A percentile compares a stretch with the other conserved stretches of the same genome.
phyloP scores from a whole-genome alignment of 441 rosid species.

The Bruguiera hainesii region DNA sequence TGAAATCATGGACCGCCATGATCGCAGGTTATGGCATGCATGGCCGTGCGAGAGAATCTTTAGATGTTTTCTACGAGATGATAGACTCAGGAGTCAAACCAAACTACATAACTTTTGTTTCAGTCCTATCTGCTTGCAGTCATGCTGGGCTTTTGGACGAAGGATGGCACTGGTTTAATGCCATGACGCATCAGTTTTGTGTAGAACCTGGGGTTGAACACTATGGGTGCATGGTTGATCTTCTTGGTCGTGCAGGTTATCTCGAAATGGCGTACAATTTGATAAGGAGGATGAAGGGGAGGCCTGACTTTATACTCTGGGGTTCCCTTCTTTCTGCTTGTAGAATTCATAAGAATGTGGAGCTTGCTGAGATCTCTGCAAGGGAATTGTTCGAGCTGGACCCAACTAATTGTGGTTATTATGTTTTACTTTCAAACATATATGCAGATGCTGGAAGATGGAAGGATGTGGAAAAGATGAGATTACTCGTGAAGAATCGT shows the following conservation, averaged over 20 bases:
- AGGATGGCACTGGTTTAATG: conserved; percentile 74
- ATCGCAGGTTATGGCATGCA: conserved; percentile 84
- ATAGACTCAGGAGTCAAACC: conserved; percentile 50
- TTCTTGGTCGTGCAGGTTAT: conserved; percentile 76
- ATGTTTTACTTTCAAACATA: conserved; percentile 69
- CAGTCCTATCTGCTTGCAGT: conserved; percentile 75
- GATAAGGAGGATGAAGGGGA: conserved; percentile 60
- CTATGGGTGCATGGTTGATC: conserved; percentile 87
- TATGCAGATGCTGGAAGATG: conserved; percentile 87
- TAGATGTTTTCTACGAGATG: conserved; percentile 68
- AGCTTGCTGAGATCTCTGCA: conserved; percentile 74
- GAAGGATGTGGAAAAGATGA: conserved; percentile 71
- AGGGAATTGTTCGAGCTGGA: conserved; percentile 59
- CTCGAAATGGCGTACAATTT: conserved; percentile 57
- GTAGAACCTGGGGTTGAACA: conserved; percentile 85
- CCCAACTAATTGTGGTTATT: conserved; percentile 61
- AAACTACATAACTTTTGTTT: conserved; percentile 70
- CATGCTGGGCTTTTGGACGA: conserved; percentile 75
- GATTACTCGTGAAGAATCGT: conserved; percentile 48
- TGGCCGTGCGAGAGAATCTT: conserved; percentile 62
- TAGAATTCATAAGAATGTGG: conserved; percentile 75
- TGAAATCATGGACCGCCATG: conserved; percentile 83
- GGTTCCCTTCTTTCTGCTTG: conserved; percentile 94
- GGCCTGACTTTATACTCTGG: conserved; percentile 71
- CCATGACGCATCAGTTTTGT: conserved; percentile 48